phyloP scores from a whole-genome alignment of 257 asterid genomes.

The Nicotiana undulata region DNA sequence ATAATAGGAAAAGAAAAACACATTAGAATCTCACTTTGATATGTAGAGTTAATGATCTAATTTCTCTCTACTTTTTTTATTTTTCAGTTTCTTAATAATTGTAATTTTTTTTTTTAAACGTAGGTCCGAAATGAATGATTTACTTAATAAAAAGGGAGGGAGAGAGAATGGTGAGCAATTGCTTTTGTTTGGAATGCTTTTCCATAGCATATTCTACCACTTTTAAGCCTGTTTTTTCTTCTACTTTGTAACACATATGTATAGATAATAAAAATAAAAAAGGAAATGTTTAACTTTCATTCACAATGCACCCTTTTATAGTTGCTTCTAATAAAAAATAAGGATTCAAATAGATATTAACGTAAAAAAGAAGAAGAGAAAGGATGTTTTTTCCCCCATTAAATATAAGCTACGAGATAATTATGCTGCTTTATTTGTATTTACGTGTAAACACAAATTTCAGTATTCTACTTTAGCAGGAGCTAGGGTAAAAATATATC shows the following conservation, averaged over 20 bases:
- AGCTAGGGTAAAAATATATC: neutral
- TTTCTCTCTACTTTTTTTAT: neutral
- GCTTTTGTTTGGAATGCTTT: too few species aligned
- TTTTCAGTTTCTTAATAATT: neutral
- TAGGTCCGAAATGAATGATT: neutral
- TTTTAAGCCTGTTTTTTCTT: neutral
- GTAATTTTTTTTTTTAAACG: too few species aligned
- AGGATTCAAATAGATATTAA: neutral
- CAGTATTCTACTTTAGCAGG: neutral
- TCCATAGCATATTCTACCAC: neutral
- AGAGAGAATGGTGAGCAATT: neutral
- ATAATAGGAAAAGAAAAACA: too few species aligned
- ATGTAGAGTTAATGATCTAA: too few species aligned
- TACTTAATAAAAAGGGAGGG: too few species aligned
- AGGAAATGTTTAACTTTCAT: neutral
- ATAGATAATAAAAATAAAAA: neutral
- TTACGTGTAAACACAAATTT: neutral
- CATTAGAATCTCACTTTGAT: too few species aligned
- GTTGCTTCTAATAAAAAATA: neutral
- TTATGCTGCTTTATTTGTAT: neutral
- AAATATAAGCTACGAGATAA: neutral
- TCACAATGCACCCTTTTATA: neutral
- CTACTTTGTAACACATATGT: neutral
- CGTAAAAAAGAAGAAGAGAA: neutral
- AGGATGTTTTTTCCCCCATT: neutral